These are phyloP conservation scores for Holtermanniella nyarrowii DNA, from an alignment of 768 basidiomycete genomes.

Conservation along the genomic window DNA sequence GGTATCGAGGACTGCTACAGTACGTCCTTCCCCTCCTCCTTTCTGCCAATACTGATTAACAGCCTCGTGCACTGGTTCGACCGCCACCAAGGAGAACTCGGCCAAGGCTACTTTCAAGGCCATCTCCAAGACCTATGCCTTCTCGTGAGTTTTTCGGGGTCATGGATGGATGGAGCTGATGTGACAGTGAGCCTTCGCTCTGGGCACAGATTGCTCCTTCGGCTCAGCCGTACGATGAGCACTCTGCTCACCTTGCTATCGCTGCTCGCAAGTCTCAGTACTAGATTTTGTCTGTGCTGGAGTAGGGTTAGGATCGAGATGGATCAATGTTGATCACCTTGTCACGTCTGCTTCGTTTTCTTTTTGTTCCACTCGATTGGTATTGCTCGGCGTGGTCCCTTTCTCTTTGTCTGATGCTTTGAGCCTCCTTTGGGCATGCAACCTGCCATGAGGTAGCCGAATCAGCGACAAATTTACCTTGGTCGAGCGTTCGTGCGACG, in stretches of 20 bases:
- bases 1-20: slow-evolving; percentile 95
- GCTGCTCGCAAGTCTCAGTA: slow-evolving; percentile 53
- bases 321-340: no score
- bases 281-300: neutral
- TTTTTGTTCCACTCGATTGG: no score
- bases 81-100: slow-evolving; percentile 65
- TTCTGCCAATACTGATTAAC: neutral
- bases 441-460: no score
- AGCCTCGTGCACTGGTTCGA: slow-evolving; percentile 89
- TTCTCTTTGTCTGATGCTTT: no score
- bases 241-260: slow-evolving; percentile 82
- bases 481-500: no score
- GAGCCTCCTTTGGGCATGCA: no score
- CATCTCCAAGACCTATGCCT: slow-evolving; percentile 84
- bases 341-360: no score
- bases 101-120: slow-evolving; percentile 91
- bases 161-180: neutral
- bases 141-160: slow-evolving; percentile 7
- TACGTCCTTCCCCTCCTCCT: slow-evolving; percentile 3
- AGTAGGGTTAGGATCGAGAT: neutral
- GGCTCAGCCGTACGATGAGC: slow-evolving; percentile 63
- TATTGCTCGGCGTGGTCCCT: no score
- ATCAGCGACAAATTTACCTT: no score
- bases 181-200: slow-evolving; percentile 56
- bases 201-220: slow-evolving; percentile 78